Base-by-base conservation (phyloP, 805 yeast species). In the Blastobotrys parvus region DNA sequence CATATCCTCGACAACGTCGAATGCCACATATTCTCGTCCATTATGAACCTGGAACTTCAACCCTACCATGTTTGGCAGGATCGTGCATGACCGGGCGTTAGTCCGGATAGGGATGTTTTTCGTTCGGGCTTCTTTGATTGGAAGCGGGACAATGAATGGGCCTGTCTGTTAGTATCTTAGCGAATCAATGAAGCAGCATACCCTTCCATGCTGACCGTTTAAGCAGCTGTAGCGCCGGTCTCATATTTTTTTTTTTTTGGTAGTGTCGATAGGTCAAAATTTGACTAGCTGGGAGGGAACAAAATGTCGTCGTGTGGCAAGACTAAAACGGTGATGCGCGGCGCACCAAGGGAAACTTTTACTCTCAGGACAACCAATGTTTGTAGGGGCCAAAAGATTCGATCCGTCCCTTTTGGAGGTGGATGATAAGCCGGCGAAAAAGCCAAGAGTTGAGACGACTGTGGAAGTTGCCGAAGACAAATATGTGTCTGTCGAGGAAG, bases 61-160 rank as follows among this genome's bases (percentile, higher is more conserved):
- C 3, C 98, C 98, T 27, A 92, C 95, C 65, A 92, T 90, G 60
- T 87, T 94, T 17, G 98, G 98, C 39, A 92, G 68, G 43, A 92
- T 85, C 16, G 97, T 92, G 59, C 97, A 92, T 29, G 90, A 70
- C 61, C 98, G 77, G 35, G 97, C 96, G 55, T 88, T 86, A n/a
- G 98, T 92, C 67, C 96, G 75, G 48, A 92, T 85, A 3, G 97
- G 95, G 1, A 85, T 74, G 16, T 84, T 84, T 42, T 80, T 80
- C 50, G 78, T 77, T 47, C 80, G 67, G 25, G 97, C 97, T 52
- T 86, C 81, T 31, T 82, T 81, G 34, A 92, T 74, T n/a, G 97
- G 97, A 29, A 92, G 72, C 3, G 97, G 96, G 18, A 90, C 97
- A 48, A 92, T 82, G 56, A 81, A 82, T 2, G 98, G 98, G 27